Conservation (phyloP, 2,329 filamentous ascomycete genomes). For the Aquanectria penicillioides region DNA sequence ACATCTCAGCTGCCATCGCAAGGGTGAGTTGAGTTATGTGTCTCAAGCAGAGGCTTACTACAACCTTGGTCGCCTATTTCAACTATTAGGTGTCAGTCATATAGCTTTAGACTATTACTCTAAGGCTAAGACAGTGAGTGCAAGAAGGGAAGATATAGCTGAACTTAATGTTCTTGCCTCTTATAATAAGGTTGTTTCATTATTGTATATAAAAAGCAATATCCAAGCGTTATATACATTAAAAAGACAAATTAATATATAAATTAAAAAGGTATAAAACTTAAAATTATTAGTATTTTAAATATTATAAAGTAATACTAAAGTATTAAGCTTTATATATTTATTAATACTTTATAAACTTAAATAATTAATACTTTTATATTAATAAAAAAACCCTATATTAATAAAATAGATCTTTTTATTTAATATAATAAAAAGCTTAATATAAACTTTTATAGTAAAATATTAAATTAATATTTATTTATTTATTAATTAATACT, state of each 20-base stretch:
- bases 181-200: conserved; percentile 46
- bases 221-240: conserved; percentile 29
- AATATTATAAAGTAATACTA: too few relatives aligned
- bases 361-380: too few relatives aligned
- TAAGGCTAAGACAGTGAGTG: conserved; percentile 43
- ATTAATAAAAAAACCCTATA: too few relatives aligned
- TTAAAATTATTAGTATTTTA: too few relatives aligned
- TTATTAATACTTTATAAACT: too few relatives aligned
- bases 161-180: conserved; percentile 45
- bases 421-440: too few relatives aligned
- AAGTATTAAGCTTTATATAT: too few relatives aligned
- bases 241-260: background rate
- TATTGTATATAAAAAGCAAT: conserved; percentile 45
- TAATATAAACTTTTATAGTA: too few relatives aligned
- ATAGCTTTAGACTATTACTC: conserved; percentile 79
- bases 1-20: conserved; percentile 20
- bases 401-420: too few relatives aligned
- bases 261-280: too few relatives aligned
- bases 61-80: conserved; percentile 51
- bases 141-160: conserved; percentile 1
- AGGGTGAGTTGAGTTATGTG: background rate
- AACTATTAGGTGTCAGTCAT: conserved; percentile 49
- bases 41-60: conserved; percentile 49
- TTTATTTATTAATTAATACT: too few relatives aligned
- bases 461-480: too few relatives aligned